Percentiles rank a stretch among this genome's conserved stretches.
phyloP scores from a whole-genome alignment of 164 flowering plant genomes.

The Houttuynia cordata region DNA sequence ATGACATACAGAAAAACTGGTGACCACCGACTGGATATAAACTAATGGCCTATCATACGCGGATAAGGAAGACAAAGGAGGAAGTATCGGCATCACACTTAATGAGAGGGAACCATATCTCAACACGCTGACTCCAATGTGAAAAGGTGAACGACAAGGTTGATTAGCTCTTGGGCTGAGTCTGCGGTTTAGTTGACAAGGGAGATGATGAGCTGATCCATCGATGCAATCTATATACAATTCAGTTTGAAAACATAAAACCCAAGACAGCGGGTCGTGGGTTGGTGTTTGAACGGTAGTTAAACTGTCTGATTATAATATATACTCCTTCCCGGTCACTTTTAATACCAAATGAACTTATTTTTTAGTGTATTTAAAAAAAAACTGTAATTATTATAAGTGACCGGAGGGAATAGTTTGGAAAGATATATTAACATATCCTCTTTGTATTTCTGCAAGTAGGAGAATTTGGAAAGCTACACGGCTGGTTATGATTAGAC shows the following conservation, averaged over 20 bases:
- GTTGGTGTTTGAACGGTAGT: not conserved
- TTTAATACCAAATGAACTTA: no score
- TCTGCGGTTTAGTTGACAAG: slow-evolving; percentile 3
- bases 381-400: no score
- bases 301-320: no score
- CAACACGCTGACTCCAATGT: not conserved
- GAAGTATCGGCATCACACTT: not conserved
- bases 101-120: not conserved
- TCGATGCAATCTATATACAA: not conserved
- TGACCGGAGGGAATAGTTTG: no score
- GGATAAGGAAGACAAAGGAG: not conserved
- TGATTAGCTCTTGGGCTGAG: not conserved
- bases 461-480: not conserved
- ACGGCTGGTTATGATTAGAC: not conserved
- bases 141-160: not conserved
- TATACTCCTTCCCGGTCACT: no score
- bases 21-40: not conserved
- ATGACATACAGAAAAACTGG: not conserved
- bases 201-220: not conserved
- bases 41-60: not conserved
- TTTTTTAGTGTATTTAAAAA: no score
- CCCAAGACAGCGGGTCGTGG: not conserved
- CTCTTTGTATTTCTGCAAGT: not conserved
- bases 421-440: not conserved
- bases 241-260: not conserved